Evolutionary conservation across 805 yeast species (phyloP).

Genomic region (Brettanomyces anomalus): DNA sequence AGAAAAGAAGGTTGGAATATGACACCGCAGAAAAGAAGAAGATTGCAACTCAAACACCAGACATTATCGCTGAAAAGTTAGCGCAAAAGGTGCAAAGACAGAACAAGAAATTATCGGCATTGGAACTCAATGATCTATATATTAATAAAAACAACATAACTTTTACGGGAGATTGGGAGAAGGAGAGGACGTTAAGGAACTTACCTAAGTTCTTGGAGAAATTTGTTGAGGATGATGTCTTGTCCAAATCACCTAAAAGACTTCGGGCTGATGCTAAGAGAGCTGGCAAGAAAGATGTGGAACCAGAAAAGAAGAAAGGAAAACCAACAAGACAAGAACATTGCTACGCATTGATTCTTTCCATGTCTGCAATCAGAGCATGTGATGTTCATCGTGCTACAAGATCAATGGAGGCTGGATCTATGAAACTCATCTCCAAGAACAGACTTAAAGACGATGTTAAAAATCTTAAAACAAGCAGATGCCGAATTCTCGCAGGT

Average conservation of each 20-base stretch:
- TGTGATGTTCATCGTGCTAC: slow-evolving; percentile 74
- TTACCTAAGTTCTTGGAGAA: slow-evolving; percentile 44
- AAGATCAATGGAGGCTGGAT: slow-evolving; percentile 34
- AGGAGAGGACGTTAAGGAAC: slow-evolving; percentile 45
- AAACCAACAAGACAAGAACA: not conserved
- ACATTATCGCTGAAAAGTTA: slow-evolving; percentile 57
- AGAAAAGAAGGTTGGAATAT: slow-evolving; percentile 56
- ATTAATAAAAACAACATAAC: slow-evolving; percentile 45
- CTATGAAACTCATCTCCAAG: slow-evolving; percentile 67
- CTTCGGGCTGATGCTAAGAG: slow-evolving; percentile 23
- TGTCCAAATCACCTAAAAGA: not conserved
- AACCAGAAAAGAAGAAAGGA: slow-evolving; percentile 9
- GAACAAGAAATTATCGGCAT: slow-evolving; percentile 59
- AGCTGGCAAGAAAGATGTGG: slow-evolving; percentile 20
- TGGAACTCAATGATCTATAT: slow-evolving; percentile 65
- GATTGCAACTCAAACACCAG: slow-evolving; percentile 48
- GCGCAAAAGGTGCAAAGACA: slow-evolving; percentile 50
- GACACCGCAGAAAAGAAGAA: slow-evolving; percentile 49
- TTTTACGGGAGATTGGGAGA: slow-evolving; percentile 51
- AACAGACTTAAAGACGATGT: slow-evolving; percentile 62
- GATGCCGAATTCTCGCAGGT: slow-evolving; percentile 45
- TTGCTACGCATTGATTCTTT: slow-evolving; percentile 38
- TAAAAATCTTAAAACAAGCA: slow-evolving; percentile 32
- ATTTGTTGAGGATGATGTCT: slow-evolving; percentile 38
- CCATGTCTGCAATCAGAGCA: slow-evolving; percentile 78